Base-by-base conservation (phyloP, 208 protist genomes). In the Leishmania amazonensis region DNA sequence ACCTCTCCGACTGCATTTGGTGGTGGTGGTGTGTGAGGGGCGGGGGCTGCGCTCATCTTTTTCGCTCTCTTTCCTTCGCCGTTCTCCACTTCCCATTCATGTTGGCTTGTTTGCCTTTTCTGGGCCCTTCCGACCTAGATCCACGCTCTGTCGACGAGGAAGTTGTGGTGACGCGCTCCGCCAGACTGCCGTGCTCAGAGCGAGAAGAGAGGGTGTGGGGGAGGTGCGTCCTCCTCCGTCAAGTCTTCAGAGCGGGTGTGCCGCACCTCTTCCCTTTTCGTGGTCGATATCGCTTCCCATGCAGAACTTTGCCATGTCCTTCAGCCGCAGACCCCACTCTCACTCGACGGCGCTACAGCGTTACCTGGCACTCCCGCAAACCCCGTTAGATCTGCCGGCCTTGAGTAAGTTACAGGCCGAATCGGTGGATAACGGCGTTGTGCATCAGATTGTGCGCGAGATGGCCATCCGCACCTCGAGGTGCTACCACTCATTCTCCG, bases 381-480 rank as follows among this genome's bases (percentile, higher is more conserved):
- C 67, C 17, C 90, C 94, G 9, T 89, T 97, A 81, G 82, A 88
- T 45, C 78, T 97, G 57, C 70, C 77, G 28, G 31, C 76, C 38
- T 81, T 96, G 84, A 83, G 75, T 60, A 24, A 57, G 40, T 62
- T 86, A 81, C 75, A 88, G 38, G 51, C 60, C 31, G 31, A 62
- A 2, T 79, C 82, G 51, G 75, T 85, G 45, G 79, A 80, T 31
- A 85, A 77, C 35, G 38, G 62, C 17, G 80, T 76, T 53, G 83
- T 83, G 58, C 79, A 77, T 53, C 90, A 83, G 58, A 68, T 84
- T 35, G 78, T 88, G 60, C 79, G 92, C 19, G 87, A 97, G 81
- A 88, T 97, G 24, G 89, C 89, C 0, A 88, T 89, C n/a, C 91
- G 94, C 42, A 96, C 93, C 11, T 89, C 94, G n/a, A 86, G 88